These are phyloP conservation scores for Capillidium rhysosporum DNA, from an alignment of 371 early-diverging fungal genomes.

Conservation along the genomic window DNA sequence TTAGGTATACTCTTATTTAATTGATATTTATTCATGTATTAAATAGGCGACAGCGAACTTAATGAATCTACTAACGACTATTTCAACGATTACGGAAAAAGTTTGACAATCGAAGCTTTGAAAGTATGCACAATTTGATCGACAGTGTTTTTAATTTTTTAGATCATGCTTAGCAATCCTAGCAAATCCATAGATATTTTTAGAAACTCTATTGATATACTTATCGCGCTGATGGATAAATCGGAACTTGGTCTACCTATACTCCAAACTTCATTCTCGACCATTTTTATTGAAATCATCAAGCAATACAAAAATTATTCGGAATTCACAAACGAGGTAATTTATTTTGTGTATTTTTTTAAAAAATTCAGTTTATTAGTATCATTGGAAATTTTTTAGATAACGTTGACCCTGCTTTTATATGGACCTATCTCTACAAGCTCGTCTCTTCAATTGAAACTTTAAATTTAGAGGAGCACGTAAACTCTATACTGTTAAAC, in stretches of 20 bases:
- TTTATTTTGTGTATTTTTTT: background rate
- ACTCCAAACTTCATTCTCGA: conserved; percentile 25
- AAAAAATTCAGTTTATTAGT: background rate
- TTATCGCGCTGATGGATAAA: conserved; percentile 73
- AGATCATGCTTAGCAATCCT: background rate
- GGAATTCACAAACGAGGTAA: background rate
- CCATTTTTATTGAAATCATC: background rate
- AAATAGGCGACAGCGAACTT: conserved; percentile 9
- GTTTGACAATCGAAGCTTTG: conserved; percentile 15
- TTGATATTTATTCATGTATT: background rate
- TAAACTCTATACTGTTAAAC: background rate
- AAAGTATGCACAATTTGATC: conserved; percentile 10
- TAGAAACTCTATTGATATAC: conserved; percentile 51
- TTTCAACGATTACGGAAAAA: conserved; percentile 20
- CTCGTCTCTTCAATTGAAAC: no score
- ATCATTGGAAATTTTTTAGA: background rate
- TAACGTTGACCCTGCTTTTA: conserved; percentile 1
- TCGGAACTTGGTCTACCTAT: conserved; percentile 62
- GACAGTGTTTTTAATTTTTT: background rate
- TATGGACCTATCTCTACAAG: background rate
- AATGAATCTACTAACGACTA: conserved; percentile 15
- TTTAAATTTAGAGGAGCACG: background rate
- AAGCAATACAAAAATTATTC: background rate
- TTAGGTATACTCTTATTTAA: conserved; percentile 19
- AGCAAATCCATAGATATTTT: conserved; percentile 19